phyloP scores from a whole-genome alignment of 345 rosid genomes.

The Citrus trifoliata region DNA sequence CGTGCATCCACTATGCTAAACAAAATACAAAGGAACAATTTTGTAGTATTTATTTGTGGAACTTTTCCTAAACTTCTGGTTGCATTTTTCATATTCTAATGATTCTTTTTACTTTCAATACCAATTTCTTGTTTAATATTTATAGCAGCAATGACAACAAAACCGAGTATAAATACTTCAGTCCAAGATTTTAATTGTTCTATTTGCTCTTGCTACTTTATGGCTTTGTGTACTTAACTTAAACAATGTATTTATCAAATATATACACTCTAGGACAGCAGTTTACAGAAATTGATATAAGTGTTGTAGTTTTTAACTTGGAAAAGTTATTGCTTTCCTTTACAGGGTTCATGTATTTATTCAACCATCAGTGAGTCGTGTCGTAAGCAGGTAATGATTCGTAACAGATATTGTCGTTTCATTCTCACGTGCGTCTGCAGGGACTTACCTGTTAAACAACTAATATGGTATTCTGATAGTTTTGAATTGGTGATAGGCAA shows the following conservation, averaged over 20 bases:
- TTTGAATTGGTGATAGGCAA: not conserved
- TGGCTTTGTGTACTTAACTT: not conserved
- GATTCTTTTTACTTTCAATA: not conserved
- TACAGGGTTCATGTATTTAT: slow-evolving; percentile 91
- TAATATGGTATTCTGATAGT: not conserved
- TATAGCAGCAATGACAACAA: not conserved
- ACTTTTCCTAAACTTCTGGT: too few species aligned
- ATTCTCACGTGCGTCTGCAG: slow-evolving; percentile 4
- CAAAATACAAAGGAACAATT: too few species aligned
- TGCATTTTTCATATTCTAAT: not conserved
- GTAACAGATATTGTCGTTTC: not conserved
- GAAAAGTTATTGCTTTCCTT: slow-evolving; percentile 10
- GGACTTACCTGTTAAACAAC: slow-evolving; percentile 5
- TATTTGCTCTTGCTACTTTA: not conserved
- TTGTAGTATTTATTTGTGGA: too few species aligned
- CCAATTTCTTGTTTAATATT: not conserved
- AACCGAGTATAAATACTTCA: not conserved
- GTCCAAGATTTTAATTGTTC: not conserved
- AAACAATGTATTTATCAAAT: not conserved
- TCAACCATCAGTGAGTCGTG: slow-evolving; percentile 85
- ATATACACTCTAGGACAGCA: not conserved
- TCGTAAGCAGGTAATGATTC: slow-evolving; percentile 74
- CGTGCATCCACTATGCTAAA: too few species aligned
- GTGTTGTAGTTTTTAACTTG: not conserved
- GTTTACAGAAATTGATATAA: not conserved